phyloP scores from a whole-genome alignment of 768 basidiomycete species.

The Amanita pallidorosea region DNA sequence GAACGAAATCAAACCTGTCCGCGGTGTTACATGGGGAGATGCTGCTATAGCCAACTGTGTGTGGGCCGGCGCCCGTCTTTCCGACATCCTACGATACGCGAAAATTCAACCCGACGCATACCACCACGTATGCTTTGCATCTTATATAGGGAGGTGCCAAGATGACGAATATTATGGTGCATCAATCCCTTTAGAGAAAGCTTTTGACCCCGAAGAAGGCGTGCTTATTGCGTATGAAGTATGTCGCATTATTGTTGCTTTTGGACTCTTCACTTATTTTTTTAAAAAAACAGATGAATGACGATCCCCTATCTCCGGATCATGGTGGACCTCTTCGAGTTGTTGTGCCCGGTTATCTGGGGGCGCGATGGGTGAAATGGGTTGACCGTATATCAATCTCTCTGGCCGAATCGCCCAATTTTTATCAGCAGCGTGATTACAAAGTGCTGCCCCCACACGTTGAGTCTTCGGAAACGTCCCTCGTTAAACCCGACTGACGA shows the following conservation, averaged over 20 bases:
- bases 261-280: not conserved
- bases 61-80: slow-evolving; percentile 53
- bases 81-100: slow-evolving; percentile 40
- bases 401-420: slow-evolving; percentile 47
- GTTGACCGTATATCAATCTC: slow-evolving; percentile 49
- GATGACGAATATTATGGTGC: slow-evolving; percentile 54
- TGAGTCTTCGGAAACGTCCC: slow-evolving; percentile 8
- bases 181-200: slow-evolving; percentile 47
- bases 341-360: slow-evolving; percentile 56
- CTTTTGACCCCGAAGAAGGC: slow-evolving; percentile 32
- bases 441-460: slow-evolving; percentile 48
- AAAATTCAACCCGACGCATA: slow-evolving; percentile 24
- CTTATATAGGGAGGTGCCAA: slow-evolving; percentile 48
- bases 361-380: slow-evolving; percentile 75
- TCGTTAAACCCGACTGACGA: slow-evolving; percentile 7
- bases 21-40: slow-evolving; percentile 54
- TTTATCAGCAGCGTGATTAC: slow-evolving; percentile 67
- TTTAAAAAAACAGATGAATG: slow-evolving; percentile 44
- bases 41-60: slow-evolving; percentile 61
- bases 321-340: slow-evolving; percentile 61
- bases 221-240: slow-evolving; percentile 58
- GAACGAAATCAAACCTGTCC: slow-evolving; percentile 29
- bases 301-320: slow-evolving; percentile 41
- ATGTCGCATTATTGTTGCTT: slow-evolving; percentile 1
- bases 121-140: slow-evolving; percentile 50